phyloP scores from a whole-genome alignment of 176 grass and related monocot genomes.

The Triticum timopheevii region DNA sequence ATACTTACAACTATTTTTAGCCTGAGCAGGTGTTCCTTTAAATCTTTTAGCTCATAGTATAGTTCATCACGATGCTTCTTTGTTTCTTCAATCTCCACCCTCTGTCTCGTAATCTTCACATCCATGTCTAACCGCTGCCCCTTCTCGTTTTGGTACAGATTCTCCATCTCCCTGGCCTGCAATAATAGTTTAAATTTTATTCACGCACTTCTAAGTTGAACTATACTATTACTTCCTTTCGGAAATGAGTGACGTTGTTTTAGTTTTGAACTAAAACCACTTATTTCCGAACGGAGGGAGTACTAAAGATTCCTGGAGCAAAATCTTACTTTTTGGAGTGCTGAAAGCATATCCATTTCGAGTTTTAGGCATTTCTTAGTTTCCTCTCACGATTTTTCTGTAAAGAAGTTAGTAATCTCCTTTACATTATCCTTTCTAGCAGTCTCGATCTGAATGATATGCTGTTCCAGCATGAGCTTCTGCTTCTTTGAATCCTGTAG shows the following conservation, averaged over 20 bases:
- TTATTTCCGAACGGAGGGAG: too few species aligned
- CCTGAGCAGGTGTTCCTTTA: constrained; percentile 33
- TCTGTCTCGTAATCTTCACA: constrained; percentile 39
- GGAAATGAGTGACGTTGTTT: too few species aligned
- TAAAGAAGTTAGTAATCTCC: constrained; percentile 34
- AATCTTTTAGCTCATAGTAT: constrained; percentile 36
- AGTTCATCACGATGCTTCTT: constrained; percentile 45
- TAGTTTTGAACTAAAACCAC: too few species aligned
- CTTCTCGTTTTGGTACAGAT: constrained; percentile 49
- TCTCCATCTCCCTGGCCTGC: constrained; percentile 55
- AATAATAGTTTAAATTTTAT: constrained; percentile 22
- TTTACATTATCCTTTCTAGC: constrained; percentile 20
- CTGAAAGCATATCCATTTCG: constrained; percentile 30
- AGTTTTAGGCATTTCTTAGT: constrained; percentile 16
- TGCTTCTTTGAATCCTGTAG: constrained; percentile 26
- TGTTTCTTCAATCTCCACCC: constrained; percentile 38
- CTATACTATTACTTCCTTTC: background rate
- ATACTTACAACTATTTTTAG: constrained; percentile 37
- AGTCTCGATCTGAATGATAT: constrained; percentile 25
- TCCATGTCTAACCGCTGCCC: constrained; percentile 46
- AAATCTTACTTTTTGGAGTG: constrained; percentile 32
- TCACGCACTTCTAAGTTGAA: constrained; percentile 4
- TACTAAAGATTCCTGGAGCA: constrained; percentile 1
- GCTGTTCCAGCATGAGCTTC: constrained; percentile 26
- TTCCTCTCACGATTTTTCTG: constrained; percentile 22